phyloP scores from a whole-genome alignment of 768 basidiomycete genomes.

The Psilocybe tampanensis region DNA sequence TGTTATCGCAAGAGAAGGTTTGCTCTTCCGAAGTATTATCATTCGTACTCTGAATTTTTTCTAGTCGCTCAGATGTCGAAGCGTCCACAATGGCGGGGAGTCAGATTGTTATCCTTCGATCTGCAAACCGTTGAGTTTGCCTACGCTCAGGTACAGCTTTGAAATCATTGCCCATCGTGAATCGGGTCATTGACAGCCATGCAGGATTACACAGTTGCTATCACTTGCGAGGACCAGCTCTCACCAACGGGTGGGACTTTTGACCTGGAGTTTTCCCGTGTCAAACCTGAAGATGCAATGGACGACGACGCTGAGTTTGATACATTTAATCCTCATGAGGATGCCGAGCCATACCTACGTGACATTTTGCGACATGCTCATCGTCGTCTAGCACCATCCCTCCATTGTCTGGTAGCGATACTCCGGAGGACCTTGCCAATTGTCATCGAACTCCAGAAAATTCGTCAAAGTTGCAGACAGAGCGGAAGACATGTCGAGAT shows the following conservation, averaged over 20 bases:
- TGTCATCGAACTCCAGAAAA: constrained; percentile 67
- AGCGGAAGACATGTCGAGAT: constrained; percentile 51
- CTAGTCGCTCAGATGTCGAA: constrained; percentile 85
- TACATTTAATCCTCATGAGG: constrained; percentile 73
- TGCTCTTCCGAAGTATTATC: not conserved
- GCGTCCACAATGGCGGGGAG: constrained; percentile 68
- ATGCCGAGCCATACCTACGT: constrained; percentile 76
- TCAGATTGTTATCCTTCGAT: constrained; percentile 87
- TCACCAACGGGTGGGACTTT: constrained; percentile 71
- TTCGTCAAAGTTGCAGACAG: constrained; percentile 38
- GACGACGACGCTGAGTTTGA: constrained; percentile 25
- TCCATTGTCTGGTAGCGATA: constrained; percentile 67
- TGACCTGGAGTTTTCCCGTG: constrained; percentile 71
- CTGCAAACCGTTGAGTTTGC: constrained; percentile 90
- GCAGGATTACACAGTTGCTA: constrained; percentile 77
- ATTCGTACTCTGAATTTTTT: not conserved
- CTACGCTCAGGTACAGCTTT: constrained; percentile 74
- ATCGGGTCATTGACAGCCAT: too few species aligned
- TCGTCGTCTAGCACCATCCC: constrained; percentile 62
- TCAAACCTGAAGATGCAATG: constrained; percentile 26
- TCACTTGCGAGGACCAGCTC: constrained; percentile 78
- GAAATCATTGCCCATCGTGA: too few species aligned
- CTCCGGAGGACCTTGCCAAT: constrained; percentile 81
- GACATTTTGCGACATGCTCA: constrained; percentile 67
- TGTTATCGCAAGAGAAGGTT: constrained; percentile 88